Evolutionary conservation across 257 asterid species (phyloP).

Genomic region (Avicennia marina): DNA sequence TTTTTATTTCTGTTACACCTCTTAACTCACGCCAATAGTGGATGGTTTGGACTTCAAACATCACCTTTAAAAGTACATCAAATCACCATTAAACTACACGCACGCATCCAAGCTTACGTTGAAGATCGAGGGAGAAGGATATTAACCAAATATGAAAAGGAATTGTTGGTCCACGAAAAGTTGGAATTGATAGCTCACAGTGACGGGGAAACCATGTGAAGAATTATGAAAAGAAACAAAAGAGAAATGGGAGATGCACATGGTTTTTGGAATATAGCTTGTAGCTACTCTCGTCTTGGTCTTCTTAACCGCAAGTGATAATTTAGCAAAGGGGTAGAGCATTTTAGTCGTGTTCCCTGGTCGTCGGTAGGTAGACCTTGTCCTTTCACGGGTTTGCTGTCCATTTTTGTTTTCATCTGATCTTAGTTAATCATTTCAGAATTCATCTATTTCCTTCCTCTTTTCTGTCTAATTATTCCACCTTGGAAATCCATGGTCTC

Average conservation of each 20-base stretch:
- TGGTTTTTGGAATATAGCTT: neutral
- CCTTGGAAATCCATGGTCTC: no score
- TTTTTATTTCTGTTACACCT: no score
- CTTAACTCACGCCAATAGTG: no score
- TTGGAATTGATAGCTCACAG: neutral
- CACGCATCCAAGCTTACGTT: no score
- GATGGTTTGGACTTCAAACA: no score
- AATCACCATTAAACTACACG: no score
- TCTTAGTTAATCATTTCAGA: neutral
- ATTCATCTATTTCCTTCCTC: neutral
- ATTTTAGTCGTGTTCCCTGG: neutral
- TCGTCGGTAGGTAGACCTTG: neutral
- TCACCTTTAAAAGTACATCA: no score
- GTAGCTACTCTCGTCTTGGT: no score
- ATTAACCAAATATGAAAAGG: neutral
- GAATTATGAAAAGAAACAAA: slow-evolving; percentile 8
- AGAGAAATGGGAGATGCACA: slow-evolving; percentile 13
- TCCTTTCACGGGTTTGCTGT: neutral
- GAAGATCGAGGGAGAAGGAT: no score
- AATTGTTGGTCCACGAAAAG: slow-evolving; percentile 11
- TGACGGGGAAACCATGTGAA: slow-evolving; percentile 19
- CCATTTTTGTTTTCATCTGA: neutral
- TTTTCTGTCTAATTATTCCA: no score
- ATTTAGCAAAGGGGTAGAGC: neutral
- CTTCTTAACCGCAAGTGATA: no score